A percentile compares a stretch with the other conserved stretches of the same genome.
These are phyloP conservation scores for Syzygium aromaticum DNA, from an alignment of 345 rosid genomes.

Conservation along the genomic window DNA sequence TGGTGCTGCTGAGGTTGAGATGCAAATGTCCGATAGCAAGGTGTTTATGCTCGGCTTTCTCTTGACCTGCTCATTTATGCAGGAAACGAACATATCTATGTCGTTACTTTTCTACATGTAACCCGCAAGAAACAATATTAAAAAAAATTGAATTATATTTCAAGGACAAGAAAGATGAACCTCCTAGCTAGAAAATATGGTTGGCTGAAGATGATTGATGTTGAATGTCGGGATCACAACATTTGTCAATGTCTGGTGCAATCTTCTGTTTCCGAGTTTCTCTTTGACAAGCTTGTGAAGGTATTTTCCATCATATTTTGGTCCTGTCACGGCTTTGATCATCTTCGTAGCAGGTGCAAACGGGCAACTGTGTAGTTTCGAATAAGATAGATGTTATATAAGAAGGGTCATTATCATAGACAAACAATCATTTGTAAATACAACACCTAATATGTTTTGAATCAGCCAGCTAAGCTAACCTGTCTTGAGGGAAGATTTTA, in stretches of 20 bases:
- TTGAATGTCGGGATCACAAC: slow-evolving; percentile 51
- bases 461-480: slow-evolving; percentile 3
- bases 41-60: not conserved
- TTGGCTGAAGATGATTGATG: slow-evolving; percentile 41
- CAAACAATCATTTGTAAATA: not conserved
- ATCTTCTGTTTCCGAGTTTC: slow-evolving; percentile 18
- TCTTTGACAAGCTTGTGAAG: slow-evolving; percentile 20
- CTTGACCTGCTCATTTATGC: slow-evolving; percentile 1
- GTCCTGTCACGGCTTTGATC: slow-evolving; percentile 29
- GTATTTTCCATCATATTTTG: slow-evolving; percentile 40
- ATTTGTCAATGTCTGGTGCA: slow-evolving; percentile 33
- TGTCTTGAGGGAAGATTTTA: slow-evolving; percentile 29
- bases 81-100: not conserved
- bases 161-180: not conserved
- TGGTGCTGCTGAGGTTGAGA: slow-evolving; percentile 20
- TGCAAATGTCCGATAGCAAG: slow-evolving; percentile 16
- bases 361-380: not conserved
- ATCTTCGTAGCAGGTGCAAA: slow-evolving; percentile 8
- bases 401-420: not conserved
- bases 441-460: not conserved
- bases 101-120: not conserved
- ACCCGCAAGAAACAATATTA: not conserved
- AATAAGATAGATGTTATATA: not conserved
- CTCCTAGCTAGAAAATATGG: slow-evolving; percentile 36
- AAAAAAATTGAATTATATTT: too few relatives aligned